Base-by-base conservation (phyloP, 139 green algal species). In the Pleodorina starrii region DNA sequence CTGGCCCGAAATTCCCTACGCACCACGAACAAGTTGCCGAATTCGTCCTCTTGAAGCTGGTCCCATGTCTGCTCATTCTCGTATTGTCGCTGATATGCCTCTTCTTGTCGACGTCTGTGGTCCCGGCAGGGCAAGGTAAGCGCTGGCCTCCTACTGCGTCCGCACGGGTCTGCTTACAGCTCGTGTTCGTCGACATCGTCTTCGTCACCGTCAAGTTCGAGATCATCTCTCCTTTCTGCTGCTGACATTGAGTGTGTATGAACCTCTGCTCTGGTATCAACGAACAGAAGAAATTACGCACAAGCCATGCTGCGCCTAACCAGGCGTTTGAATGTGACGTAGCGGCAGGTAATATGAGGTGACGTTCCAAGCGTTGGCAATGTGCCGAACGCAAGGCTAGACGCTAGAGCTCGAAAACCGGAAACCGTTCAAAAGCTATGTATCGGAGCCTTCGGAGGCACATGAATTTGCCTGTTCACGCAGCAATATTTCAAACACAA, bases 51-150 rank as follows among this genome's bases (percentile, higher is more conserved):
- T 81, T 98, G 92, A 51, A 98, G 89, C 6, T 92, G 54, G 82
- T 98, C 96, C 95, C 95, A 98, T 3, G 95, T 97, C 42, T 96
- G 92, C n/a, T 98, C 96, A 29, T 96, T 94, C n/a, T 96, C 94
- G 78, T 98, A 98, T 82, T 95, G 89, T 1, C 94, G 84, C 50
- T 96, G 92, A 63, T 96, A 98, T 0, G 96, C 96, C 12, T 92
- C 90, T 59, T 94, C 71, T 14, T 95, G 78, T 32, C 71, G 81
- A 82, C 90, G 93, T 40, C 91, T 93, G 84, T n/a, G 84, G 14
- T 73, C 63, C 16, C 25, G 27, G 5, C 29, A 23, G 21, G 35
- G 32, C 29, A 23, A 36, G 35, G 16, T 73, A 19, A 73, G 63
- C n/a, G 21, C 11, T 35, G 63, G 16, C 2, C 29, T 11, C 16